These are phyloP conservation scores for Penicillium angulare DNA, from an alignment of 495 filamentous ascomycete genomes.

Conservation along the genomic window DNA sequence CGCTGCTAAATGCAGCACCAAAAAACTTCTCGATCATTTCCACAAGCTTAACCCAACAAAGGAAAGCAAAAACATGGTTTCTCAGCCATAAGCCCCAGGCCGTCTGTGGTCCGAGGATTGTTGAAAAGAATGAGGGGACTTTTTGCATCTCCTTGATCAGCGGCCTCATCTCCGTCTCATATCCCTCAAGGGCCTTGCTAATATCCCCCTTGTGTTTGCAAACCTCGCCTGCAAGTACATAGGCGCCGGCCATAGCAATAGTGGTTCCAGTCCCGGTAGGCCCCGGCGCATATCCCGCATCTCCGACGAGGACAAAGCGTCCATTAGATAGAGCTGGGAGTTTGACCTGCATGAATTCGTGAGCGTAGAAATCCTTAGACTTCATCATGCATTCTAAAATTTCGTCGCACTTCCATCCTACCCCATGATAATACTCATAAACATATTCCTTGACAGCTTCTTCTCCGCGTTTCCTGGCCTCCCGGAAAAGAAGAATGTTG, in stretches of 20 bases:
- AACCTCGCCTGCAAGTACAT: slow-evolving; percentile 50
- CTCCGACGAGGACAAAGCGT: slow-evolving; percentile 39
- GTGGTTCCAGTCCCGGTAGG: slow-evolving; percentile 46
- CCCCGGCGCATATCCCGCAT: slow-evolving; percentile 38
- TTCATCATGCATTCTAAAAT: slow-evolving; percentile 36
- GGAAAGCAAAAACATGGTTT: slow-evolving; percentile 14
- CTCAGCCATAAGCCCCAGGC: slow-evolving; percentile 34
- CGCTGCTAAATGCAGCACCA: background rate
- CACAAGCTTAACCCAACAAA: slow-evolving; percentile 11
- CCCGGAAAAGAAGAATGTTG: slow-evolving; percentile 30
- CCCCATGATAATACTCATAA: slow-evolving; percentile 31
- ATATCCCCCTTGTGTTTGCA: slow-evolving; percentile 24
- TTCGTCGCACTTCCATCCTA: slow-evolving; percentile 44
- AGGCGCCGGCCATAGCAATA: slow-evolving; percentile 44
- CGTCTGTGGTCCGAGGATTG: slow-evolving; percentile 36
- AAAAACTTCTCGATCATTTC: slow-evolving; percentile 5
- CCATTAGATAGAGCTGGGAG: slow-evolving; percentile 30
- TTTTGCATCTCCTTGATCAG: slow-evolving; percentile 37
- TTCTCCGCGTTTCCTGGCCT: slow-evolving; percentile 36
- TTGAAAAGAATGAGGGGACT: slow-evolving; percentile 23
- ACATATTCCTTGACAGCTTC: slow-evolving; percentile 40
- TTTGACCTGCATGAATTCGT: slow-evolving; percentile 47
- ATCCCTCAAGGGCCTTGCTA: slow-evolving; percentile 32
- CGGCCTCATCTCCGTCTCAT: slow-evolving; percentile 44
- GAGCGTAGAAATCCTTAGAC: slow-evolving; percentile 47